Base-by-base conservation (phyloP, 768 basidiomycete genomes). In the Gelatoporia subvermispora region DNA sequence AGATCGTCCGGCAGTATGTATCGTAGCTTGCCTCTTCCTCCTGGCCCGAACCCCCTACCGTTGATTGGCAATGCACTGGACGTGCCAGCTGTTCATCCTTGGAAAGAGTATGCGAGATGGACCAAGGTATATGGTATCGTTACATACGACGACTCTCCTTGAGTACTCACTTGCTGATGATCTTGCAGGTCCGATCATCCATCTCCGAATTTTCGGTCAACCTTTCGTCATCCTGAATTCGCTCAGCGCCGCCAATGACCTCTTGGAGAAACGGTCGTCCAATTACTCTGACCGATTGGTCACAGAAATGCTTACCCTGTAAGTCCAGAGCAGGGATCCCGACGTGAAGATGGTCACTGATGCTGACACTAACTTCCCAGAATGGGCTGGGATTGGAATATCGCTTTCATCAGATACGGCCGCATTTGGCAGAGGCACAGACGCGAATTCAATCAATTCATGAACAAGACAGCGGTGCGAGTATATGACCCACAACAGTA, bases 141-240 rank as follows among this genome's bases (percentile, higher is more conserved):
- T 31, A 10, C 37, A 10, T 17, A 18, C 25, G 17, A 11, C 17
- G 11, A n/a, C 17, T 13, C 20, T 39, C 35, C 9, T 34, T 35
- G 5, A 35, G 25, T 24, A 41, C 24, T 13, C 41, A 42, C 34
- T 4, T 22, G 18, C 38, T 22, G 18, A 21, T n/a, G n/a, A 45
- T 10, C 3, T 42, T 13, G n/a, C 55, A 67, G 64, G 66, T 7
- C 57, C 59, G 23, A 50, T 68, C n/a, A 54, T 61, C n/a, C 57
- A 53, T 23, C 34, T 65, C 9, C 56, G 37, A 2, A 38, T 61
- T 25, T 45, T 64, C 18, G 64, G 64, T 16, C 58, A 63, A 37
- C 50, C 53, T 16, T 51, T 64, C 42, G 41, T 66, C 48, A 54
- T 66, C 35, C 47, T 66, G 38, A 67, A 63, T 49, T 55, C 60